phyloP scores from a whole-genome alignment of 2,329 filamentous ascomycete species.

The Escovopsis weberi region DNA sequence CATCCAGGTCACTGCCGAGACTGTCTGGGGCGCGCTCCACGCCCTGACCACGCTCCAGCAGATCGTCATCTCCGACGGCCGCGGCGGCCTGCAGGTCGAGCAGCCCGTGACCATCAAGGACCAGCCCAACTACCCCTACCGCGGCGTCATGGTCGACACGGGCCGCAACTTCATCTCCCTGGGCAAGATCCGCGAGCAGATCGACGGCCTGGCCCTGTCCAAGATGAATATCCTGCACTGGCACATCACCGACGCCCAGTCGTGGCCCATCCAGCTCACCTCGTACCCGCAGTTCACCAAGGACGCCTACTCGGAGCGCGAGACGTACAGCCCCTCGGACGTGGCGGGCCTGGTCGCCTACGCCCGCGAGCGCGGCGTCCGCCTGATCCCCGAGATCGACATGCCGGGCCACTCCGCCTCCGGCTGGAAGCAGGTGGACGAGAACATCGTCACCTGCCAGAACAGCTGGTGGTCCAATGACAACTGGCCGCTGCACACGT shows the following conservation, averaged over 20 bases:
- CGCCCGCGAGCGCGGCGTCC: constrained; percentile 36
- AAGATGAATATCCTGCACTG: constrained; percentile 45
- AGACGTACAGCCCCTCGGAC: constrained; percentile 28
- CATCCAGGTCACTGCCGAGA: constrained; percentile 32
- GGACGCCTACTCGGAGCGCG: constrained; percentile 36
- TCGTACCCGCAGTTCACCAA: constrained; percentile 36
- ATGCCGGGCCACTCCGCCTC: constrained; percentile 41
- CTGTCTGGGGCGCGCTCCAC: constrained; percentile 39
- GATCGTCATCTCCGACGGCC: constrained; percentile 33
- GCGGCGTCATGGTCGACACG: constrained; percentile 40
- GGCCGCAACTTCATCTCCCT: constrained; percentile 39
- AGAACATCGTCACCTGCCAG: constrained; percentile 36
- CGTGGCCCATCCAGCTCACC: constrained; percentile 36
- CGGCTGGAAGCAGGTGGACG: constrained; percentile 39
- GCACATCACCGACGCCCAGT: constrained; percentile 41
- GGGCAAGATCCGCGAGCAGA: constrained; percentile 36
- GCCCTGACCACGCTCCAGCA: constrained; percentile 44
- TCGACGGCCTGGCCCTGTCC: constrained; percentile 38
- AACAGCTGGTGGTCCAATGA: constrained; percentile 49
- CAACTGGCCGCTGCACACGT: constrained; percentile 35
- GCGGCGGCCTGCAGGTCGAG: constrained; percentile 31
- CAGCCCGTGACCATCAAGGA: constrained; percentile 37
- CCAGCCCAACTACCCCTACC: constrained; percentile 35
- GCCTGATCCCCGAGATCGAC: constrained; percentile 41
- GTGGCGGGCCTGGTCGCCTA: constrained; percentile 32